Conservation (phyloP, 768 basidiomycete genomes). For the Plicaturopsis crispa region DNA sequence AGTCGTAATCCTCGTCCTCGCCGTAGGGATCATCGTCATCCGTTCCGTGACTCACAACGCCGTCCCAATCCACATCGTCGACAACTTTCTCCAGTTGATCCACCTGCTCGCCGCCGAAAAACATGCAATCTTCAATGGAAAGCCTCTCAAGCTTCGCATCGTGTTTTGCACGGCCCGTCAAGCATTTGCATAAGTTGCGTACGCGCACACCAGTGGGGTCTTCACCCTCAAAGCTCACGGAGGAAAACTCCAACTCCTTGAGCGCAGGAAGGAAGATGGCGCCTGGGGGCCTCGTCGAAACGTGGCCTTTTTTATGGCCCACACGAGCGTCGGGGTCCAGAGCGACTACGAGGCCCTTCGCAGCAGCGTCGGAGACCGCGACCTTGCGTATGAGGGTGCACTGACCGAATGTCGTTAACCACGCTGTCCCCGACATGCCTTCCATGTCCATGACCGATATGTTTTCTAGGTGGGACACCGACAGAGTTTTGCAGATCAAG, state of each 20-base stretch:
- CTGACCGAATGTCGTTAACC: slow-evolving; percentile 19
- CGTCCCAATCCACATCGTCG: slow-evolving; percentile 27
- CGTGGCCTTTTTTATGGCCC: not conserved
- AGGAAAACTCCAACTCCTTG: slow-evolving; percentile 2
- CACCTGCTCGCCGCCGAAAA: slow-evolving; percentile 15
- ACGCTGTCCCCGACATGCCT: slow-evolving; percentile 11
- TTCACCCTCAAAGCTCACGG: slow-evolving; percentile 6
- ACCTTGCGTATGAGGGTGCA: slow-evolving; percentile 19
- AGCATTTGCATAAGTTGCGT: slow-evolving; percentile 12
- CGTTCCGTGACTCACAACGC: slow-evolving; percentile 14
- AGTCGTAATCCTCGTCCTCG: slow-evolving; percentile 28
- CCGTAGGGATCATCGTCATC: slow-evolving; percentile 12
- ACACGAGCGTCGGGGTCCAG: slow-evolving; percentile 7
- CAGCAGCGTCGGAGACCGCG: slow-evolving; percentile 14
- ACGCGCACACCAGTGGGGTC: not conserved
- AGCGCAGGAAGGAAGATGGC: slow-evolving; percentile 5
- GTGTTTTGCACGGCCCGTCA: slow-evolving; percentile 25
- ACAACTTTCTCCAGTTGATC: slow-evolving; percentile 20
- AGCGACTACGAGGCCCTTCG: slow-evolving; percentile 15
- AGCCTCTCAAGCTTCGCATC: slow-evolving; percentile 21
- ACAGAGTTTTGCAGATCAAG: slow-evolving; percentile 16
- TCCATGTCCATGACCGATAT: slow-evolving; percentile 16
- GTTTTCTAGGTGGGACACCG: slow-evolving; percentile 16
- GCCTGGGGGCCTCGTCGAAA: not conserved
- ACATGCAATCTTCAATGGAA: slow-evolving; percentile 18